Evolutionary conservation across 2,329 filamentous ascomycete genomes (phyloP).

Genomic region (Blastomyces emzantsi): DNA sequence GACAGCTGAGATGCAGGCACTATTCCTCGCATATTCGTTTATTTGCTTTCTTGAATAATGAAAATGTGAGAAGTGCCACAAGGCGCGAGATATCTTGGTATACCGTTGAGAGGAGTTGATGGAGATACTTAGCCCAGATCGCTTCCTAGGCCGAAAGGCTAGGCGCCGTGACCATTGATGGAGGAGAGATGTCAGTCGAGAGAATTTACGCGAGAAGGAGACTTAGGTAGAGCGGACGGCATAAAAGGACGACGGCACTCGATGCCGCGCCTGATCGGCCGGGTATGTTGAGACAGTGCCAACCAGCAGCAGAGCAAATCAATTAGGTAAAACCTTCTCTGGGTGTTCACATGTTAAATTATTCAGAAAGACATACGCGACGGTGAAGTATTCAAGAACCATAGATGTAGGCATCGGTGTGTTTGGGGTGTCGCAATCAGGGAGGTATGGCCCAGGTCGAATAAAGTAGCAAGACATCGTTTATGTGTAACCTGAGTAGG

Average conservation of each 20-base stretch:
- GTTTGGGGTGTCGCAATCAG: not conserved
- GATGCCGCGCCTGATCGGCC: not conserved
- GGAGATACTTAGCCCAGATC: not conserved
- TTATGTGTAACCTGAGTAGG: not conserved
- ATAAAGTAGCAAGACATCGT: not conserved
- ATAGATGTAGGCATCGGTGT: not conserved
- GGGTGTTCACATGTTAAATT: not conserved
- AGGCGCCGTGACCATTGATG: not conserved
- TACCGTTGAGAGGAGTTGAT: not conserved
- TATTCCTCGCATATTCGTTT: not conserved
- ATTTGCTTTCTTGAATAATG: not conserved
- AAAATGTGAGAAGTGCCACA: not conserved
- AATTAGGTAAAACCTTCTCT: not conserved
- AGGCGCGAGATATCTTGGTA: not conserved
- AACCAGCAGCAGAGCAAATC: not conserved
- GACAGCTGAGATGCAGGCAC: not conserved
- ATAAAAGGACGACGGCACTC: not conserved
- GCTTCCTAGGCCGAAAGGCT: not conserved
- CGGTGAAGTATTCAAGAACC: not conserved
- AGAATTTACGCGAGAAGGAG: not conserved
- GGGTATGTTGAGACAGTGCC: not conserved
- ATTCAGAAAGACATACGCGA: not conserved
- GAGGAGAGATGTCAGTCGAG: not conserved
- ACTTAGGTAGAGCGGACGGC: not conserved
- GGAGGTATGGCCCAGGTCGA: not conserved